phyloP scores from a whole-genome alignment of 805 yeast species.

The Tetrapisispora pingtungensis region DNA sequence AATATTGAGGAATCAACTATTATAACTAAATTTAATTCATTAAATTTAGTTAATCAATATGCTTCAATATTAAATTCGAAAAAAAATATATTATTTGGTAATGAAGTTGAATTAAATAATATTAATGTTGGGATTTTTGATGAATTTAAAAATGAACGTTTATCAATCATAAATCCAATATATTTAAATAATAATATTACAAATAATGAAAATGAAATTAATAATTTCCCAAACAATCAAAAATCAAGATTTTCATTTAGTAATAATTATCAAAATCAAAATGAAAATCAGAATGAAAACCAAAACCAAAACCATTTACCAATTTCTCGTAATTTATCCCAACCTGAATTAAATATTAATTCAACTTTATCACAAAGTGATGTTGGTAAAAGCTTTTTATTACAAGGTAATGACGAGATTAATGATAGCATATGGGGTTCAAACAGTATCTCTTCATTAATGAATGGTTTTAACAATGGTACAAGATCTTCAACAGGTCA shows the following conservation, averaged over 20 bases:
- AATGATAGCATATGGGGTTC: slow-evolving; percentile 30
- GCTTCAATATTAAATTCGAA: slow-evolving; percentile 31
- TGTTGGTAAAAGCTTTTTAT: slow-evolving; percentile 32
- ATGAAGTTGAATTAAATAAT: slow-evolving; percentile 30
- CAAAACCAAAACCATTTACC: slow-evolving; percentile 3
- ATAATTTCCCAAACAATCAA: slow-evolving; percentile 41
- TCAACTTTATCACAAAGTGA: slow-evolving; percentile 18
- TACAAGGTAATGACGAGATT: slow-evolving; percentile 32
- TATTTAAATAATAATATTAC: not conserved
- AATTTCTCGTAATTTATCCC: not conserved
- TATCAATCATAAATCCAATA: slow-evolving; percentile 8
- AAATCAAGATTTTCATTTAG: slow-evolving; percentile 44
- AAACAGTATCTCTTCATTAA: slow-evolving; percentile 19
- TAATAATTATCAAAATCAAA: slow-evolving; percentile 39
- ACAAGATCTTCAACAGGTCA: slow-evolving; percentile 26
- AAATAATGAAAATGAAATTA: not conserved
- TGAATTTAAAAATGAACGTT: slow-evolving; percentile 17
- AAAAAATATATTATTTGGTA: slow-evolving; percentile 34
- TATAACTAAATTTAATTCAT: slow-evolving; percentile 35
- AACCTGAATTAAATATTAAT: not conserved
- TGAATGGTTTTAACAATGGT: slow-evolving; percentile 18
- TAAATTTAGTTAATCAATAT: slow-evolving; percentile 34
- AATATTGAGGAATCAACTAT: slow-evolving; percentile 24
- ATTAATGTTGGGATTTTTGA: slow-evolving; percentile 31
- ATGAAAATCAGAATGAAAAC: slow-evolving; percentile 6